phyloP scores from a whole-genome alignment of 371 early-diverging fungal genomes.

The Rhizopus stolonifer region DNA sequence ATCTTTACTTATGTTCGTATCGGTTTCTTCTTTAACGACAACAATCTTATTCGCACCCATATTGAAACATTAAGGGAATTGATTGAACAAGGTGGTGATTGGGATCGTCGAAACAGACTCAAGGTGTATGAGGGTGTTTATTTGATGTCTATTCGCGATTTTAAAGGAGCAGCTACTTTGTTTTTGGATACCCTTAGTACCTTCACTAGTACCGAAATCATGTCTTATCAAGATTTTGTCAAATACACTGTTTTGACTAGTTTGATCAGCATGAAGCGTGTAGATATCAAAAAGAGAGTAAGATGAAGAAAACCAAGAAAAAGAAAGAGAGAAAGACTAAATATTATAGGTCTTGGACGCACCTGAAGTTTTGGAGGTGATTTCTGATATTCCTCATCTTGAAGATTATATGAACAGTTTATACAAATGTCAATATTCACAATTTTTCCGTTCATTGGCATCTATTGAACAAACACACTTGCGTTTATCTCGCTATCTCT shows the following conservation, averaged over 20 bases:
- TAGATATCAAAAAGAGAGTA: slow-evolving; percentile 88
- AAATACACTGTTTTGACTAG: slow-evolving; percentile 92
- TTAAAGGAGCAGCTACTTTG: slow-evolving; percentile 87
- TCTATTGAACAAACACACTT: slow-evolving; percentile 54
- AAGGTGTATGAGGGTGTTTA: slow-evolving; percentile 98
- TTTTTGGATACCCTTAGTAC: slow-evolving; percentile 96
- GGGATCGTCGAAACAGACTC: slow-evolving; percentile 99
- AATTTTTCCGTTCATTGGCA: slow-evolving; percentile 80
- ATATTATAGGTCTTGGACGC: slow-evolving; percentile 80
- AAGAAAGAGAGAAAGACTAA: neutral
- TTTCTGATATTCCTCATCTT: slow-evolving; percentile 85
- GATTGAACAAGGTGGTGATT: slow-evolving; percentile 98
- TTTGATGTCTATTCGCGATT: slow-evolving; percentile 92
- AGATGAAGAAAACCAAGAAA: neutral
- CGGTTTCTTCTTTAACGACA: slow-evolving; percentile 92
- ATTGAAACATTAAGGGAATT: slow-evolving; percentile 82
- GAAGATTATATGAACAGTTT: slow-evolving; percentile 84
- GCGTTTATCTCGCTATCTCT: slow-evolving; percentile 64
- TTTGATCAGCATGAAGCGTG: slow-evolving; percentile 85
- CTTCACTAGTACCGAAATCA: slow-evolving; percentile 95
- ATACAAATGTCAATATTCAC: slow-evolving; percentile 92
- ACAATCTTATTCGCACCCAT: slow-evolving; percentile 75
- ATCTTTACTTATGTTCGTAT: slow-evolving; percentile 89
- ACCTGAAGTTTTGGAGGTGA: slow-evolving; percentile 96
- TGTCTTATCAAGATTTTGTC: slow-evolving; percentile 97